Percentiles rank a stretch among this genome's conserved stretches.
These are phyloP conservation scores for Suhomyces bokatorum DNA, from an alignment of 1,139 yeast genomes.

Conservation along the genomic window DNA sequence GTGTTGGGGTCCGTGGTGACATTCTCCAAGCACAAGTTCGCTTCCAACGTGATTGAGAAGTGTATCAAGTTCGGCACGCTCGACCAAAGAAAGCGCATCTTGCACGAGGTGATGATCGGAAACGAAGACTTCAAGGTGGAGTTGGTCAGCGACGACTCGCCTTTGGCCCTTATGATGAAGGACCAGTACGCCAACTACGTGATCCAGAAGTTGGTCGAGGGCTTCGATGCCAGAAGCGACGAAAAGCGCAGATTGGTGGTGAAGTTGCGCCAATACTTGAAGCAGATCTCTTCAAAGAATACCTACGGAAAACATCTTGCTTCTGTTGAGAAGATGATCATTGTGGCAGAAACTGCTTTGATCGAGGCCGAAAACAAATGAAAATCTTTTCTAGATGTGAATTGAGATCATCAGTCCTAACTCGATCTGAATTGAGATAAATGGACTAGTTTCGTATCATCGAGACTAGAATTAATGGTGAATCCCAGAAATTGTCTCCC, in stretches of 20 bases:
- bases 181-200: constrained; percentile 98
- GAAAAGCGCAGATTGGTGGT: constrained; percentile 63
- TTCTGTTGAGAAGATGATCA: constrained; percentile 77
- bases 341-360: constrained; percentile 53
- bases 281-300: constrained; percentile 54
- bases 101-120: constrained; percentile 59
- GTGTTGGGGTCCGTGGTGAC: constrained; percentile 65
- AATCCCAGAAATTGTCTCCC: too few species aligned
- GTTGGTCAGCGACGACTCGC: constrained; percentile 50
- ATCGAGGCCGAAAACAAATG: constrained; percentile 35
- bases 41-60: constrained; percentile 95
- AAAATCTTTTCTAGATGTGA: too few species aligned
- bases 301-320: constrained; percentile 82
- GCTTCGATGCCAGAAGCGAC: constrained; percentile 60
- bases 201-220: constrained; percentile 89
- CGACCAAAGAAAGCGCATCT: constrained; percentile 61
- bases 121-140: constrained; percentile 46
- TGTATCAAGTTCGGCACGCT: constrained; percentile 75
- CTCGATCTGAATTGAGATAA: too few species aligned
- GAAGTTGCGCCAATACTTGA: constrained; percentile 62
- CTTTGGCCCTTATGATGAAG: constrained; percentile 86
- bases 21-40: constrained; percentile 92
- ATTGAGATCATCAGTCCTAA: too few species aligned
- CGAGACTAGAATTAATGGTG: too few species aligned
- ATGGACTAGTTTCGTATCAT: too few species aligned